phyloP scores from a whole-genome alignment of 1,284 basidiomycete species.

The Cryptococcus hybrid region DNA sequence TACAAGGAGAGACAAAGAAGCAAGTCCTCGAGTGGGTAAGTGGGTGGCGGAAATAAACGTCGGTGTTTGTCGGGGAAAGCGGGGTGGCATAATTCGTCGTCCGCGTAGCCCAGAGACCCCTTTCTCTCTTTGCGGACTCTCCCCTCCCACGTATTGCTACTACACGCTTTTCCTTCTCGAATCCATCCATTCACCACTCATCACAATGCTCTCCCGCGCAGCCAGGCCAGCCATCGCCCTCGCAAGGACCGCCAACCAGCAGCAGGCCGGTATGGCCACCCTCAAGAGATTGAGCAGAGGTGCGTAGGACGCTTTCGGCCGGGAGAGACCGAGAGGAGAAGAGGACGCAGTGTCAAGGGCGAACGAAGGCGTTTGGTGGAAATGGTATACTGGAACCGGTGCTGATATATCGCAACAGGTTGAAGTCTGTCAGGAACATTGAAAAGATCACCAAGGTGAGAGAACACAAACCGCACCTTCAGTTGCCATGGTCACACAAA shows the following conservation, averaged over 20 bases:
- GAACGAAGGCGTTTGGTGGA: not conserved
- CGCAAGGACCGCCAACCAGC: conserved; percentile 56
- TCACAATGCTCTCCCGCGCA: conserved; percentile 57
- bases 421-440: conserved; percentile 95
- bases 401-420: conserved; percentile 22
- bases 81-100: not conserved
- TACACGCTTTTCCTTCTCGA: not conserved
- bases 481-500: too few species aligned
- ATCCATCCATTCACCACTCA: conserved; percentile 14
- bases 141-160: not conserved
- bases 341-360: not conserved
- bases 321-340: not conserved
- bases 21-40: not conserved
- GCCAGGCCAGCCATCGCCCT: conserved; percentile 60
- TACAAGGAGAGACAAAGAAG: not conserved
- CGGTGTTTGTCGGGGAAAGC: conserved; percentile 3
- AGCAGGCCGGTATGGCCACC: conserved; percentile 84
- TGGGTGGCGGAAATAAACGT: not conserved
- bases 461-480: conserved; percentile 7
- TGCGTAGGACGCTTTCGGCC: conserved; percentile 25
- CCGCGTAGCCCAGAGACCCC: not conserved
- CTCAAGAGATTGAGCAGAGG: conserved; percentile 96
- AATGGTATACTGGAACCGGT: not conserved
- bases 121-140: conserved; percentile 3
- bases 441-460: conserved; percentile 98